These are phyloP conservation scores for Phoenix roebelenii DNA, from an alignment of 176 grass and related monocot species.

Conservation along the genomic window DNA sequence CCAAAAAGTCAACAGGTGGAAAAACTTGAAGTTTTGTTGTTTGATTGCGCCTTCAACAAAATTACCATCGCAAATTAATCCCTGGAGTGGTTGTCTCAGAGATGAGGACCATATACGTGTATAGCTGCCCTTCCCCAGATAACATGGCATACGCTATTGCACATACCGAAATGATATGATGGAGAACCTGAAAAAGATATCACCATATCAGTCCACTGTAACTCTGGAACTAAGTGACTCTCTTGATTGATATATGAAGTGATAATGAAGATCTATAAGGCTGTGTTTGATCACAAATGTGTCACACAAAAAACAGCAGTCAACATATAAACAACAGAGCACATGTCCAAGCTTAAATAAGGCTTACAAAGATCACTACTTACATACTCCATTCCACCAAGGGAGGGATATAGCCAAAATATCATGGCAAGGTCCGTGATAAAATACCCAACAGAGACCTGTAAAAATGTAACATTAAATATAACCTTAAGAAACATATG, in stretches of 20 bases:
- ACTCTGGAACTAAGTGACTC: too few relatives aligned
- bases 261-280: too few relatives aligned
- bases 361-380: slow-evolving; percentile 14
- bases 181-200: slow-evolving; percentile 57
- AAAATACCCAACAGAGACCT: slow-evolving; percentile 96
- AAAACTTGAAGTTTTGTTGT: slow-evolving; percentile 14
- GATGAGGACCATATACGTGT: slow-evolving; percentile 81
- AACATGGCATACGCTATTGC: slow-evolving; percentile 84
- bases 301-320: too few relatives aligned
- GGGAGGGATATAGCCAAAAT: slow-evolving; percentile 81
- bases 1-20: slow-evolving; percentile 14
- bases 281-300: too few relatives aligned
- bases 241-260: too few relatives aligned
- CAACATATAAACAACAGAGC: neutral
- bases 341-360: neutral
- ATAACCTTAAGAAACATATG: too few relatives aligned
- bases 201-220: neutral
- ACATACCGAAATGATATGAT: slow-evolving; percentile 71
- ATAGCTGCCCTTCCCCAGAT: slow-evolving; percentile 81
- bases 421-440: slow-evolving; percentile 87
- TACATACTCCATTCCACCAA: slow-evolving; percentile 99
- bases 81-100: slow-evolving; percentile 83
- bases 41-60: neutral
- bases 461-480: slow-evolving; percentile 20
- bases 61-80: slow-evolving; percentile 90